Evolutionary conservation across 2,329 filamentous ascomycete species (phyloP).

Genomic region (Fusarium incarnatum): DNA sequence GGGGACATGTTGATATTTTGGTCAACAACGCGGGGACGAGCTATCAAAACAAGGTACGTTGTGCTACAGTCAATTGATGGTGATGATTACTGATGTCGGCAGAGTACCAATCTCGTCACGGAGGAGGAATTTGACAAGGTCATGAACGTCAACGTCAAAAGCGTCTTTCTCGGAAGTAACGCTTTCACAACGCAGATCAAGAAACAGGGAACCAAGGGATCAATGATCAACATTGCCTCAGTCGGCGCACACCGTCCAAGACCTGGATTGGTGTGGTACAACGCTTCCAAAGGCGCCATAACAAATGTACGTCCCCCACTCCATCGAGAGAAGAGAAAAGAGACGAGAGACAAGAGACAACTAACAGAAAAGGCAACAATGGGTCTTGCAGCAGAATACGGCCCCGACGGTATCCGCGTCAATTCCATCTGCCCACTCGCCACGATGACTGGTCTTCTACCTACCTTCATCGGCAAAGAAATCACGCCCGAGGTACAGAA

Average conservation of each 20-base stretch:
- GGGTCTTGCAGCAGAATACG: slow-evolving; percentile 77
- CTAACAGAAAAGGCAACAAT: slow-evolving; percentile 54
- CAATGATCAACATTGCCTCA: slow-evolving; percentile 28
- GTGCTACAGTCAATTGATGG: fast-evolving
- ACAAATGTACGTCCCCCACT: slow-evolving; percentile 57
- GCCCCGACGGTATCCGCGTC: slow-evolving; percentile 76
- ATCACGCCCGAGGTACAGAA: slow-evolving; percentile 71
- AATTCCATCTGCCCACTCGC: slow-evolving; percentile 78
- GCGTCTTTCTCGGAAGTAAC: slow-evolving; percentile 12
- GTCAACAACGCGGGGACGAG: slow-evolving; percentile 22
- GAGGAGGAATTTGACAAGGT: slow-evolving; percentile 19
- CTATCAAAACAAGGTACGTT: slow-evolving; percentile 6
- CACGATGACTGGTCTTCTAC: slow-evolving; percentile 49
- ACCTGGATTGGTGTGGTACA: slow-evolving; percentile 76
- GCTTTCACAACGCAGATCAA: not conserved
- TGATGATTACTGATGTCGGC: not conserved
- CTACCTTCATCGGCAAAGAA: slow-evolving; percentile 67
- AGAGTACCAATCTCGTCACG: slow-evolving; percentile 16
- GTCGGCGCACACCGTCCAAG: slow-evolving; percentile 59
- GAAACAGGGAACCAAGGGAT: slow-evolving; percentile 7
- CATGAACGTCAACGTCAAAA: slow-evolving; percentile 18
- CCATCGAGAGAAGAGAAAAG: not conserved
- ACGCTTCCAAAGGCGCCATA: slow-evolving; percentile 74
- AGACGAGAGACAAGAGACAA: not conserved
- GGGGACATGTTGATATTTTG: slow-evolving; percentile 13